Base-by-base conservation (phyloP, 305 asterid genomes). In the Fraxinus greggii region DNA sequence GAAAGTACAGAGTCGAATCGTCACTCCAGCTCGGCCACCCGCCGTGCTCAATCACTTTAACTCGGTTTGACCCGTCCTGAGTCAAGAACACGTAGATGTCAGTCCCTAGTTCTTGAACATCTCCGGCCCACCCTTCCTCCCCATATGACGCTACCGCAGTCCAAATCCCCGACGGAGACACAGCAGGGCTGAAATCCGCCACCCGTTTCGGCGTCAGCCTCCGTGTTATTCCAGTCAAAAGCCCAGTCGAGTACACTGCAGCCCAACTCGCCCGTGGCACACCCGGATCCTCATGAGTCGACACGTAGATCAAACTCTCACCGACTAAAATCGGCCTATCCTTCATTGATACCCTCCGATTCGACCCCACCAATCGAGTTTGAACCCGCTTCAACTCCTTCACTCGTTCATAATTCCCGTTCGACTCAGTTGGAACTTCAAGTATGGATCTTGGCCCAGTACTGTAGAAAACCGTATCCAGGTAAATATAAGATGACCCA, bases 1-100 rank as follows among this genome's bases (percentile, higher is more conserved):
- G 98, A 83, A 95, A 95, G 85, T 93, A 95, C 28, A 93, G 84
- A 70, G 95, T 92, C 1, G 88, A 90, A 32, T 93, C 98, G 26
- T 92, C 97, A 6, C 35, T 92, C 98, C 98, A 93, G 77, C 88
- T 89, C 84, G 98, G 98, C 98, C 98, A 95, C 13, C 97, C 98
- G 24, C 98, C 98, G 61, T 92, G 97, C 74, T 95, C 97, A 19
- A 93, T 81, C 6, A 93, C 83, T 80, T 87, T 93, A 21, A 93
- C 93, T 84, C 98, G 95, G 5, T 80, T 83, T 81, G 97, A 89
- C 80, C 98, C 98, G 84, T 93, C 94, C 32, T 77, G 82, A 74
- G 97, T 93, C 84, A 75, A 51, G 89, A 92, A 92, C 67, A 91
- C 78, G n/a, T 91, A 91, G 12, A 95, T 87, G 83, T 93, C 97